Evolutionary conservation across 495 filamentous ascomycete species (phyloP), one percentile per base, ranked within the genome.

Genomic region (Penicillium verhagenii): DNA sequence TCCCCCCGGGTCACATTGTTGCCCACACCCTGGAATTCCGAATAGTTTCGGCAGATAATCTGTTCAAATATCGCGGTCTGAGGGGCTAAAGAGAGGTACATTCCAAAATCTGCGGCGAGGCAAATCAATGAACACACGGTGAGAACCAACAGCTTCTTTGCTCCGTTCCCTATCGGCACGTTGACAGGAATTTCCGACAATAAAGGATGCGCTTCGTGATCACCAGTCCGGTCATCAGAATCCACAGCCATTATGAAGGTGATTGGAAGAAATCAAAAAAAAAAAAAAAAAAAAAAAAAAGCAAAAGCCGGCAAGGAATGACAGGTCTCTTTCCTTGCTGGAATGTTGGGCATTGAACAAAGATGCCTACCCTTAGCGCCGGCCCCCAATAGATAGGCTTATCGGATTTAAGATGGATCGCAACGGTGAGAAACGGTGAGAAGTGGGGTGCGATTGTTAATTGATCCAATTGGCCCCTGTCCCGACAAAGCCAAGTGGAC

Each of bases 41-140:
- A 71, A 31, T 74, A 63, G 1, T 74, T 53, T n/a, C 48, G 54
- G 47, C 75, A 78, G 31, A 77, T 63, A 26, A 78, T 75, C 13
- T 65, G 59, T 46, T 78, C 66, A 18, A 72, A 72, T 6, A 78
- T 67, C 2, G 66, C 64, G 16, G 65, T 59, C 50, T 72, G 64
- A 0, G 75, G 68, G 0, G 76, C 73, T 6, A 56, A 14, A 1
- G 50, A 44, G 43, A 76, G 39, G 25, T 56, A 63, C 18, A 58
- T 57, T 2, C 70, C 69, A 47, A 75, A 64, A 40, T 73, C 65
- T 5, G 35, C 45, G 0, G 56, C 54, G 0, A 68, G 23, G 18
- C 62, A 49, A 25, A 67, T 52, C 9, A 65, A 47, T 1, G 48
- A 56, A 28, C 59, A 59, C 6, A 58, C 50, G 21, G 59, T 35